Conservation (phyloP, 2,329 filamentous ascomycete species). For the Cercospora sojina region DNA sequence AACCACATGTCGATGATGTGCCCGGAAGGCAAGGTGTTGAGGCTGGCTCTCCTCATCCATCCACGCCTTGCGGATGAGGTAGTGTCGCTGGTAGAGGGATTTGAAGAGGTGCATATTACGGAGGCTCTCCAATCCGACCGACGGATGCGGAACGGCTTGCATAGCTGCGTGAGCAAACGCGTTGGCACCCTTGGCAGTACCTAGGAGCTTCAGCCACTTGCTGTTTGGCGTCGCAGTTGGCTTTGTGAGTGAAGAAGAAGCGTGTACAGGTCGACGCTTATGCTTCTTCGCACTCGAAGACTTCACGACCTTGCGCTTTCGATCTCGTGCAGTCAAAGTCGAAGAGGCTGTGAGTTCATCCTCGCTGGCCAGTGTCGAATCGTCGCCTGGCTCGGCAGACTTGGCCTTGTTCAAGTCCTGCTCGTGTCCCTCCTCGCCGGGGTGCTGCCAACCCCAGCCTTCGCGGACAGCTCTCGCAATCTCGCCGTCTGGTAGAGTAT, state of each 20-base stretch:
- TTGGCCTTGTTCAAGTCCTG: constrained; percentile 67
- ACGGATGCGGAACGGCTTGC: constrained; percentile 75
- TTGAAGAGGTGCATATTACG: constrained; percentile 91
- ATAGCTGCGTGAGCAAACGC: constrained; percentile 85
- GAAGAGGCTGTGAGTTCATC: constrained; percentile 37
- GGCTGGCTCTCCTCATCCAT: constrained; percentile 80
- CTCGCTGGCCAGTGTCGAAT: constrained; percentile 30
- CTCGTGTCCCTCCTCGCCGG: constrained; percentile 68
- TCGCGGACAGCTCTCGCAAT: constrained; percentile 81
- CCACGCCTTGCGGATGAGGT: constrained; percentile 89
- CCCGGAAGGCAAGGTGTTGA: constrained; percentile 90
- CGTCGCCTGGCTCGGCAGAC: constrained; percentile 26
- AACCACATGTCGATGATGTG: constrained; percentile 92
- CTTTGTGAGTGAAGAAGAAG: constrained; percentile 41
- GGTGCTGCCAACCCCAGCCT: constrained; percentile 98
- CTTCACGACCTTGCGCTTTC: constrained; percentile 31
- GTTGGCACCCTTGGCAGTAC: constrained; percentile 73
- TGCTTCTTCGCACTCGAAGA: constrained; percentile 48
- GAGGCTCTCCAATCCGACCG: constrained; percentile 73
- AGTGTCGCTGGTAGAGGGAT: constrained; percentile 88
- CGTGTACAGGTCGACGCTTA: constrained; percentile 45
- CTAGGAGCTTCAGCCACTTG: constrained; percentile 48
- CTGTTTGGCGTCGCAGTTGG: constrained; percentile 42
- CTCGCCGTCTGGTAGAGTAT: constrained; percentile 74
- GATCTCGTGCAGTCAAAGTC: constrained; percentile 23